These are phyloP conservation scores for Geosmithia flava DNA, from an alignment of 2,329 filamentous ascomycete species.

Conservation along the genomic window DNA sequence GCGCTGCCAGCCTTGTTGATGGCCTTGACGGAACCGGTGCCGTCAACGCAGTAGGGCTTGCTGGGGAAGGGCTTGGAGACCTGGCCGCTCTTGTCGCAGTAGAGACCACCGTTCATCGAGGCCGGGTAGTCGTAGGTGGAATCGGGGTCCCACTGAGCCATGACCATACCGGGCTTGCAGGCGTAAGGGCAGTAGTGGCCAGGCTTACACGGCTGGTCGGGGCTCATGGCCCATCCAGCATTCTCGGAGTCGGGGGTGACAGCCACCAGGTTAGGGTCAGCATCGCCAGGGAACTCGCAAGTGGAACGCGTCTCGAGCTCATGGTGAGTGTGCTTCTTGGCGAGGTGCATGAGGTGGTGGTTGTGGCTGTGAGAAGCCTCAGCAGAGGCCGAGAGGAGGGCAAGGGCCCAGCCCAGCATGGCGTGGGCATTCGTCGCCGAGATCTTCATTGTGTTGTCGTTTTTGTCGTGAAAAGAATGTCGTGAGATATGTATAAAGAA, in stretches of 20 bases:
- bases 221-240: slow-evolving; percentile 70
- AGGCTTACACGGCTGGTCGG: slow-evolving; percentile 55
- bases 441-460: slow-evolving; percentile 36
- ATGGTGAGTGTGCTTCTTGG: slow-evolving; percentile 17
- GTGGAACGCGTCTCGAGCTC: slow-evolving; percentile 37
- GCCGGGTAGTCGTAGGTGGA: slow-evolving; percentile 57
- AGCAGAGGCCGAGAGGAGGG: slow-evolving; percentile 30
- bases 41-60: slow-evolving; percentile 57
- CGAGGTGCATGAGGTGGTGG: slow-evolving; percentile 15
- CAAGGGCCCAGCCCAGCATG: slow-evolving; percentile 33
- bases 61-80: slow-evolving; percentile 57
- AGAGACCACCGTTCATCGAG: slow-evolving; percentile 68
- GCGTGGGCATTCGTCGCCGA: slow-evolving; percentile 28
- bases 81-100: slow-evolving; percentile 54
- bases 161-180: slow-evolving; percentile 63
- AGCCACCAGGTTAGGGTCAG: slow-evolving; percentile 50
- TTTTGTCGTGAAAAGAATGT: slow-evolving; percentile 1
- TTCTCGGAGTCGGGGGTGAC: slow-evolving; percentile 54
- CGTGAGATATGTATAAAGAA: slow-evolving; percentile 1
- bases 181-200: slow-evolving; percentile 66
- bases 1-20: slow-evolving; percentile 51
- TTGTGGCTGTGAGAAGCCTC: slow-evolving; percentile 23
- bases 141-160: slow-evolving; percentile 65
- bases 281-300: slow-evolving; percentile 51
- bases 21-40: slow-evolving; percentile 51